Evolutionary conservation across 192 early-diverging fungal genomes (phyloP), one percentile per base, ranked within the genome.

Genomic region (Coemansia sp.): DNA sequence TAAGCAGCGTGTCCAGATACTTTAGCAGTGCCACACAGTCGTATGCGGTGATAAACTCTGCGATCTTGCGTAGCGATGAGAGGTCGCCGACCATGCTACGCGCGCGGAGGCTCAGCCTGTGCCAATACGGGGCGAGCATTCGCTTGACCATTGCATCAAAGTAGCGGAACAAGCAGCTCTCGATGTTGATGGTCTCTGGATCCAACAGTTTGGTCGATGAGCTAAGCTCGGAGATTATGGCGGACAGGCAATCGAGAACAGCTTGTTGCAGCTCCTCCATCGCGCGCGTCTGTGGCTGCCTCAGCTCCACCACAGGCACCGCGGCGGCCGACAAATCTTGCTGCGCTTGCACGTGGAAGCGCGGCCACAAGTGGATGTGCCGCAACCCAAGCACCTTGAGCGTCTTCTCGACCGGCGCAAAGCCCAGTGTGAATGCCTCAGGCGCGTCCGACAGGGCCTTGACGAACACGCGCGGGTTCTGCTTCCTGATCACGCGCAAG

Each of bases 401-500:
- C 9, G 88, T 89, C 76, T 92, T 92, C 64, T 98, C 94, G 9
- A 98, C 72, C 23, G 95, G 95, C 56, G 91, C 89, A 66, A 97
- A 91, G 24, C 95, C 94, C 62, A 85, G 63, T 1, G 87, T 86
- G 65, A 99, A 92, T 0, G 87, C 61, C 62, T 94, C 92, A 10
- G 96, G 94, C 20, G 85, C 77, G 62, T 98, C 95, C 41, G 93
- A 93, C 56, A 99, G 91, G 0, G 95, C 97, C 71, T 96, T 95
- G 74, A 99, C 93, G 61, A 97, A 98, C 5, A 91, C 92, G 51
- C 86, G 66, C 51, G 89, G 84, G 80, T 98, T 98, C 12, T 88
- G 77, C 60, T 93, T 84, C 9, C 93, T 86, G 63, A 89, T 87
- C 16, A 99, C 71, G 12, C 94, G 85, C 26, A 98, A 69, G 41